Evolutionary conservation across 192 early-diverging fungal species (phyloP), one percentile per base, ranked within the genome.

Genomic region (Backusella tarrabulga): DNA sequence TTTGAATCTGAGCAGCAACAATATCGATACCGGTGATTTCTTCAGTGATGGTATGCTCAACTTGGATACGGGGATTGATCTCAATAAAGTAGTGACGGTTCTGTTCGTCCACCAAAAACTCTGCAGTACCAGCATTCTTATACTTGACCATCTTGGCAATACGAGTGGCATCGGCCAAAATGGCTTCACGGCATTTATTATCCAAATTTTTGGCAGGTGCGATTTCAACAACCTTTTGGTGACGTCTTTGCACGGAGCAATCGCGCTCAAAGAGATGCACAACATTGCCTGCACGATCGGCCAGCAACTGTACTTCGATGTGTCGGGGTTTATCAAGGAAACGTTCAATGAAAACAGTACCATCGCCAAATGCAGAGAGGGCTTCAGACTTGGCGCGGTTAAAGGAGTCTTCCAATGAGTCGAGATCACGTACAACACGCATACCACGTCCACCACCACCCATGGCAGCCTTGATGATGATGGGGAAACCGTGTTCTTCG

Each of bases 381-480:
- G 96, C 96, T 84, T 99, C 97, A 3, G 93, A 93, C 23, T 88
- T 88, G 19, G 96, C 95, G 36, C 94, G 92, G 44, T 93, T 89
- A 84, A 97, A 97, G 9, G 92, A 86, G 66, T 89, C 87, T 32
- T 85, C 87, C 21, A 97, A 87, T 23, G 91, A 87, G 3, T 86
- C 85, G 36, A 79, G 77, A 69, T 91, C 88, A 74, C 92, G 90
- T 52, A 97, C 96, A 11, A 96, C 95, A 73, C 97, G 92, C 96
- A 99, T 98, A 68, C 93, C 97, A 72, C 94, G 93, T 36, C 97
- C 96, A 75, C 97, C 96, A 67, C 97, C 97, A 6, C 35, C 40
- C 90, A 94, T 94, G 14, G 96, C 93, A 1, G 97, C 96, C 85
- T 99, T 99, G 86, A 99, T 94, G 73, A 99, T 96, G 69, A 98